Evolutionary conservation across 805 yeast genomes (phyloP).

Genomic region (Millerozyma miso): DNA sequence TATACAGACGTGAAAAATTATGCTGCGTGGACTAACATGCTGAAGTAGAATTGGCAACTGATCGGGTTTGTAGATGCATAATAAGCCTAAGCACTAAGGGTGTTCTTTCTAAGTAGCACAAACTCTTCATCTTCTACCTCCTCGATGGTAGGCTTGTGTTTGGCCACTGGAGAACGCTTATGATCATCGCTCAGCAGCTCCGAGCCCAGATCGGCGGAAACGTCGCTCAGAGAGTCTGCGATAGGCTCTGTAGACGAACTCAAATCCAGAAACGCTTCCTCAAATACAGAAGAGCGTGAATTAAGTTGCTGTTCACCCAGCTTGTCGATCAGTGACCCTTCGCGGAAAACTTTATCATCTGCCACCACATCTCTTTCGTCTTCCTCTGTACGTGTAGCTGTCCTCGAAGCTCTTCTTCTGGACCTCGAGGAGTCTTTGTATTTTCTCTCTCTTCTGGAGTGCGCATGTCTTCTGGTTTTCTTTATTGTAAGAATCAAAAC

Average conservation of each 20-base stretch:
- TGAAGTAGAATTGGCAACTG: too few species aligned
- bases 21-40: too few species aligned
- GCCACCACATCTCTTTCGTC: background rate
- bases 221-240: background rate
- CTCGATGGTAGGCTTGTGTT: conserved; percentile 15
- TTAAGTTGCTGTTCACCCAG: background rate
- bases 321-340: background rate
- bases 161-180: background rate
- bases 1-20: too few species aligned
- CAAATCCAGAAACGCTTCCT: background rate
- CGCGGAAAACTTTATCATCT: background rate
- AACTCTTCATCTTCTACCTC: conserved; percentile 32
- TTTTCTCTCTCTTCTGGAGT: background rate
- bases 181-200: background rate
- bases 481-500: conserved; percentile 35
- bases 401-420: background rate
- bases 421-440: background rate
- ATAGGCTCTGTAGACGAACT: background rate
- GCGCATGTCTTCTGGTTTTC: conserved; percentile 12
- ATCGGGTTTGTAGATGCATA: too few species aligned
- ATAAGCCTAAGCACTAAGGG: background rate
- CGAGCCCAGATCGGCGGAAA: background rate
- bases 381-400: background rate
- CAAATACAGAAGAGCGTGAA: background rate
- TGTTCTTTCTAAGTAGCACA: conserved; percentile 16